Base-by-base conservation (phyloP, 208 protist genomes). In the Porcisia hertigi region DNA sequence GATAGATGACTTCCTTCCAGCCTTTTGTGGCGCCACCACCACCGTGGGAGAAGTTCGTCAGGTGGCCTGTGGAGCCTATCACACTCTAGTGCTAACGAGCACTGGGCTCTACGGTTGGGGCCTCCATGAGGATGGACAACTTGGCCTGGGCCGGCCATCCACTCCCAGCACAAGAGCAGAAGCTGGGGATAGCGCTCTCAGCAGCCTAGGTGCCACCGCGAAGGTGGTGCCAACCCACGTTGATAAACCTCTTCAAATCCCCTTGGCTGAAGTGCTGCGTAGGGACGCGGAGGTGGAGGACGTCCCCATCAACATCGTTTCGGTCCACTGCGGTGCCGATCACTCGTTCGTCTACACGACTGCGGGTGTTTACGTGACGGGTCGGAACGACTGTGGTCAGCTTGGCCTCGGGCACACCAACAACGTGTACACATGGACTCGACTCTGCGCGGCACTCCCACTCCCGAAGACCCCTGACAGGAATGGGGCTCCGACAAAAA, bases 371-470 rank as follows among this genome's bases (percentile, higher is more conserved):
- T 97, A 91, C 85, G 92, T 82, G 25, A 88, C 82, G 39, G 94
- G 94, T 1, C 67, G 63, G 60, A 97, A 97, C 76, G 80, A 87
- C n/a, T 82, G 86, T 76, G 94, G 94, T 1, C 92, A 96, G 73
- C 89, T 97, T 39, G 94, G 92, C 5, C 80, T 94, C 1, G 82
- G 83, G 11, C 80, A 83, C 59, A 84, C 79, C 2, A 69, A 77
- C 3, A 80, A 67, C 25, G 71, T 89, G 41, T 88, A 80, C 62
- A 71, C 39, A n/a, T 86, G 81, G 81, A 75, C 70, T 9, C 64
- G 41, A 9, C 71, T 86, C 36, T 80, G 76, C n/a, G 30, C 60
- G 11, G 23, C 47, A 5, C 43, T 70, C 25, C 65, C 41, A 5
- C 47, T 52, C n/a, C 65, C 11, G 34, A 39, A 16, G 65, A 70